These are phyloP conservation scores for Acanthamoeba polyphaga DNA, from an alignment of 208 protist species.

Conservation along the genomic window DNA sequence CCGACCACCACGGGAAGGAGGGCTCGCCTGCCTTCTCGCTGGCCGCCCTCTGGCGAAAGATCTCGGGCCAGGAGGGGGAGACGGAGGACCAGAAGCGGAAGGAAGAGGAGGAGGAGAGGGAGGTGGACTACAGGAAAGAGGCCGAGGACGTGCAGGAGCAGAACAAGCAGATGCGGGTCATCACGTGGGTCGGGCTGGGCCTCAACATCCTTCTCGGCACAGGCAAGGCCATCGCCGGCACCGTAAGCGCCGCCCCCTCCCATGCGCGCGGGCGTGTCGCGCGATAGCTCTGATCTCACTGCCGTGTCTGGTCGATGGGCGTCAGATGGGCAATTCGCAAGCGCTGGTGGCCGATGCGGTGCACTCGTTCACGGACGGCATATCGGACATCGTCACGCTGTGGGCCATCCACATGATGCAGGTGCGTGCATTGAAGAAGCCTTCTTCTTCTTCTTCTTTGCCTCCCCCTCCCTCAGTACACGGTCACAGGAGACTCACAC, in stretches of 20 bases:
- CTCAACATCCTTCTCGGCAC: constrained; percentile 43
- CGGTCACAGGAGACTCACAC: not conserved
- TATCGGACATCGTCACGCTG: constrained; percentile 71
- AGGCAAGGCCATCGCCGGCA: constrained; percentile 52
- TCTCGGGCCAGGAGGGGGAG: constrained; percentile 6
- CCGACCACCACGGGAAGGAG: not conserved
- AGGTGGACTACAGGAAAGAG: constrained; percentile 26
- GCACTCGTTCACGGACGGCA: constrained; percentile 67
- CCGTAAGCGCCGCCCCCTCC: not conserved
- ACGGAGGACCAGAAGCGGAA: not conserved
- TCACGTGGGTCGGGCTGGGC: constrained; percentile 67
- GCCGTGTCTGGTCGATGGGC: too few species aligned
- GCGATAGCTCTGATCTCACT: too few species aligned
- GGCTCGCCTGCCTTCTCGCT: not conserved
- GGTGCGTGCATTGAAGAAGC: not conserved
- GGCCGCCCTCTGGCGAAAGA: not conserved
- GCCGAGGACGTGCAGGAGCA: constrained; percentile 11
- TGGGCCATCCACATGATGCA: constrained; percentile 44
- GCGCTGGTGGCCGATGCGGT: constrained; percentile 66
- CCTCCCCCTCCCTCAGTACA: not conserved
- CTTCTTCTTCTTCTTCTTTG: not conserved
- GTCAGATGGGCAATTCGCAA: constrained; percentile 21
- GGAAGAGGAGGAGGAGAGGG: not conserved
- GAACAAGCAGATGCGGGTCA: constrained; percentile 38
- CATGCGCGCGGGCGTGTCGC: not conserved